A percentile compares a stretch with the other conserved stretches of the same genome.
phyloP scores from a whole-genome alignment of 805 yeast genomes.

The Brettanomyces custersianus region DNA sequence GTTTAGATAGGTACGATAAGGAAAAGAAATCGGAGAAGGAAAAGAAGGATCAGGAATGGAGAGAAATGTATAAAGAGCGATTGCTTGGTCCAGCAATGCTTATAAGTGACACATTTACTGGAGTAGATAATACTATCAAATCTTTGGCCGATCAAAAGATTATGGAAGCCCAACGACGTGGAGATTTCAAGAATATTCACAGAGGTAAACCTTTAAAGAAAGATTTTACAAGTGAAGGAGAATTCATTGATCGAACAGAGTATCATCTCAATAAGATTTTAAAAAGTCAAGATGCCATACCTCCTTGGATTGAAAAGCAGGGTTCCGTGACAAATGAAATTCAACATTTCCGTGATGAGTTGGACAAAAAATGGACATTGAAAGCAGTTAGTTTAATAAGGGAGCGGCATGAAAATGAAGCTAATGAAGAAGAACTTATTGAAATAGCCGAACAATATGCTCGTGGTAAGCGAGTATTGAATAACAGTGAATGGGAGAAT shows the following conservation, averaged over 20 bases:
- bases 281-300: slow-evolving; percentile 65
- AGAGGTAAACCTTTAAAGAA: slow-evolving; percentile 53
- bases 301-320: slow-evolving; percentile 88
- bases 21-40: slow-evolving; percentile 9
- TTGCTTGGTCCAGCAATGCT: slow-evolving; percentile 50
- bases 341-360: slow-evolving; percentile 33
- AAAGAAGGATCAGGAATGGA: slow-evolving; percentile 39
- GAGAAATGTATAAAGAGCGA: slow-evolving; percentile 54
- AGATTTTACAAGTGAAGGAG: slow-evolving; percentile 34
- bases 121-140: slow-evolving; percentile 43
- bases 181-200: slow-evolving; percentile 54
- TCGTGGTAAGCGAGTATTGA: slow-evolving; percentile 7
- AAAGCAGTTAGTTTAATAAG: slow-evolving; percentile 22
- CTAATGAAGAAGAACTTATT: slow-evolving; percentile 7
- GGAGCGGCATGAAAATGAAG: slow-evolving; percentile 20
- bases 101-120: slow-evolving; percentile 30
- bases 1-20: slow-evolving; percentile 29
- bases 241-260: slow-evolving; percentile 59
- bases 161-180: slow-evolving; percentile 63
- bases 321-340: slow-evolving; percentile 43
- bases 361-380: slow-evolving; percentile 33
- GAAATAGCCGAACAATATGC: slow-evolving; percentile 13
- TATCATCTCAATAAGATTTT: slow-evolving; percentile 74
- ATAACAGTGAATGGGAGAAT: slow-evolving; percentile 30
- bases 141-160: slow-evolving; percentile 70